Base-by-base conservation (phyloP, 495 filamentous ascomycete species). In the Xylaria flabelliformis region DNA sequence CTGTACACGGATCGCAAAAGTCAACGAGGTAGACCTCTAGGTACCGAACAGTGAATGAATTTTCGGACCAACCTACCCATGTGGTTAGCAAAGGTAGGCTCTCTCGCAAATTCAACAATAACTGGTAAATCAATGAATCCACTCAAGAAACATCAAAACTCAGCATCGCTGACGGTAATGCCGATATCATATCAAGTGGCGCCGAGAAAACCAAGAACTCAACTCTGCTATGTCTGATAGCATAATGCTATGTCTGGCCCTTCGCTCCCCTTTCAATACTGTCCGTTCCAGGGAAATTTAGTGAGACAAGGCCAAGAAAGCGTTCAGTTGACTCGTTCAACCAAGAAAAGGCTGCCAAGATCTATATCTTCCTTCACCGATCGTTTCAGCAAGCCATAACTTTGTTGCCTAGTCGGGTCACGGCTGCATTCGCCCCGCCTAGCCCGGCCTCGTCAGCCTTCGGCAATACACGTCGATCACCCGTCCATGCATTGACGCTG, bases 1-100 rank as follows among this genome's bases (percentile, higher is more conserved):
- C 12, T 74, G 68, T 32, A 44, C 75, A 53, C 66, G 61, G 61
- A 77, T 79, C 48, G 17, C 72, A 46, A 74, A 62, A 64, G 69
- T 76, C 70, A 73, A 73, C 29, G 74, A 76, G n/a, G 56, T 69
- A 41, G 73, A 41, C 61, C 72, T 72, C 44, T 75, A 55, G 72
- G 67, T 51, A 50, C 3, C 26, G 13, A 55, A 55, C 34, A 21
- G 24, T 56, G 21, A 56, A 56, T 9, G 7, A 6, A 13, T n/a
- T 44, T 24, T 56, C 4, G 36, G 32, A 10, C 17, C 15, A 19
- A 62, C 8, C 17, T 17, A n/a, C 4, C 3, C 21, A 4, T 3
- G 32, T n/a, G n/a, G 9, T 32, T 5, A 42, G 32, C 15, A 51
- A 62, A n/a, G 46, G 65, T 67, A 12, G 4, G 24, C 53, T 67